A percentile compares a stretch with the other conserved stretches of the same genome.
Conservation (phyloP, 2,329 filamentous ascomycete species). For the Cladorrhinum sp. region DNA sequence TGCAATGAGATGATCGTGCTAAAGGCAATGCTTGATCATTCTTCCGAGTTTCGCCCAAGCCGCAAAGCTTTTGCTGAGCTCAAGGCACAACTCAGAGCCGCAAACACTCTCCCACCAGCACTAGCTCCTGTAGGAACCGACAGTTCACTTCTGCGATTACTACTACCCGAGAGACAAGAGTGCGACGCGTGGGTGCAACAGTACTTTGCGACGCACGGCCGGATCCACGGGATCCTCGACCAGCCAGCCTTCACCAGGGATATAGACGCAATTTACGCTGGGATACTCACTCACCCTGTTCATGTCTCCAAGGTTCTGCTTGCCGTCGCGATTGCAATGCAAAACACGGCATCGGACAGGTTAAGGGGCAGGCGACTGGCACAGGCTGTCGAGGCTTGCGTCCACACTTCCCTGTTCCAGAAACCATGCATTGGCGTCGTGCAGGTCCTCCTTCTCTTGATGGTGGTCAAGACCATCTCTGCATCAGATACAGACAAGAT, state of each 20-base stretch:
- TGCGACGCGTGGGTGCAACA: slow-evolving; percentile 15
- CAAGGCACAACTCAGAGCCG: slow-evolving; percentile 9
- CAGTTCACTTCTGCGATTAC: slow-evolving; percentile 2
- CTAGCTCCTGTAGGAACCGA: not conserved
- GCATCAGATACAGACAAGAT: slow-evolving; percentile 22
- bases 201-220: slow-evolving; percentile 16
- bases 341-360: slow-evolving; percentile 12
- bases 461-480: slow-evolving; percentile 19
- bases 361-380: slow-evolving; percentile 17
- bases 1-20: slow-evolving; percentile 21
- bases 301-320: slow-evolving; percentile 16
- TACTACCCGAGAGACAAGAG: slow-evolving; percentile 17
- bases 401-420: slow-evolving; percentile 18
- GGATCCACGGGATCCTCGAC: slow-evolving; percentile 22
- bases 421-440: slow-evolving; percentile 21
- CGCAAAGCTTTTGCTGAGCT: slow-evolving; percentile 20
- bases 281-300: slow-evolving; percentile 11
- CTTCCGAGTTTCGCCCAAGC: slow-evolving; percentile 13
- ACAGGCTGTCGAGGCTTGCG: slow-evolving; percentile 16
- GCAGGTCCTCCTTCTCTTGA: slow-evolving; percentile 18
- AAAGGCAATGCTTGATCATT: slow-evolving; percentile 18
- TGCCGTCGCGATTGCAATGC: slow-evolving; percentile 20
- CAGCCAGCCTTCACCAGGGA: slow-evolving; percentile 9
- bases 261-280: slow-evolving; percentile 12
- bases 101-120: slow-evolving; percentile 1